Percentiles rank a stretch among this genome's conserved stretches.
Conservation (phyloP, 2,329 filamentous ascomycete species). For the Scedosporium aurantiacum region DNA sequence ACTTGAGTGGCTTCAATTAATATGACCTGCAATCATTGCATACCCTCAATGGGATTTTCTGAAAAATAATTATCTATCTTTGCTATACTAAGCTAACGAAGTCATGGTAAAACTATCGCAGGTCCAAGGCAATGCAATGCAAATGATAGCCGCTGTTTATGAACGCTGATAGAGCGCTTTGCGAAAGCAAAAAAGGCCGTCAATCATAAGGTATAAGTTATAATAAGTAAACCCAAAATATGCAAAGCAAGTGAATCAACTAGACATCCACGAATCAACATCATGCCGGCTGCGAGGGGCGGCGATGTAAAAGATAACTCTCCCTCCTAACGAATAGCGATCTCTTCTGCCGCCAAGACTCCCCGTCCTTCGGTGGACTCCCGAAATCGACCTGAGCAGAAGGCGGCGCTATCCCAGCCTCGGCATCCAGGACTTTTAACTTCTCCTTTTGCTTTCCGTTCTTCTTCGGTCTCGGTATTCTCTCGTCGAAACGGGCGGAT, state of each 20-base stretch:
- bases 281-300: neutral
- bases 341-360: conserved; percentile 3
- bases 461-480: conserved; percentile 10
- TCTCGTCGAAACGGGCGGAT: conserved; percentile 23
- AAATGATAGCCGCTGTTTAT: neutral
- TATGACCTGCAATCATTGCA: neutral
- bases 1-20: neutral
- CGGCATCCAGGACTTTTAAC: neutral
- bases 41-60: neutral
- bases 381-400: neutral
- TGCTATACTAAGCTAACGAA: neutral
- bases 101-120: too few species aligned
- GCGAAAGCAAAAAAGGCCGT: neutral
- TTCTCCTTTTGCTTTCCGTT: conserved; percentile 7
- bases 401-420: neutral
- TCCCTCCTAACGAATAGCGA: conserved; percentile 4
- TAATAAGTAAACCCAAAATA: neutral
- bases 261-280: neutral
- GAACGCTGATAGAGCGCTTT: neutral
- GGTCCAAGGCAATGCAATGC: neutral
- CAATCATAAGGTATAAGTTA: neutral
- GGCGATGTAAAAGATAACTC: neutral
- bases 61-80: too few species aligned
- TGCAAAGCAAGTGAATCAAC: neutral
- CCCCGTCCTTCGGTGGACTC: neutral